These are phyloP conservation scores for Scutellaria baicalensis DNA, from an alignment of 257 asterid genomes.

Conservation along the genomic window DNA sequence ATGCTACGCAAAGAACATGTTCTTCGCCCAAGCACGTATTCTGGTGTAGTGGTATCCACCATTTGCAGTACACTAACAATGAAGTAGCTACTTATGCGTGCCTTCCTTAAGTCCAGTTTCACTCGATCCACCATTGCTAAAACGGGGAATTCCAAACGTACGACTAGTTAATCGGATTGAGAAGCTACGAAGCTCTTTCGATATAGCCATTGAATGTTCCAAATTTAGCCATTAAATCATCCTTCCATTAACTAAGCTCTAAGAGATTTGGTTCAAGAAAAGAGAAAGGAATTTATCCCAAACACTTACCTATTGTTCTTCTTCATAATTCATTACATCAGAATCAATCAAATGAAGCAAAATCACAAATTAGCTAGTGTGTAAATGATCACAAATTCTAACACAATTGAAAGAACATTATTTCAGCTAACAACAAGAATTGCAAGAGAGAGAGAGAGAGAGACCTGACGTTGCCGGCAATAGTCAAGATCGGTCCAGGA, in stretches of 20 bases:
- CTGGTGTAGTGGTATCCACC: not conserved
- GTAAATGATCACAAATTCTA: too few species aligned
- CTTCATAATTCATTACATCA: not conserved
- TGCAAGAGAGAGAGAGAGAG: not conserved
- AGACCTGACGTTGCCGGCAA: conserved; percentile 72
- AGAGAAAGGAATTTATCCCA: not conserved
- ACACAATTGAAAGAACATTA: not conserved
- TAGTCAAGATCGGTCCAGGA: conserved; percentile 87
- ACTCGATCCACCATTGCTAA: too few species aligned
- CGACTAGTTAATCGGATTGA: not conserved
- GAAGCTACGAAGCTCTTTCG: not conserved
- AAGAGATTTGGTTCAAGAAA: not conserved
- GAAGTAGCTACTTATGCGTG: conserved; percentile 1
- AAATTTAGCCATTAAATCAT: not conserved
- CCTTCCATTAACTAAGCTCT: not conserved
- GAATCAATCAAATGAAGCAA: not conserved
- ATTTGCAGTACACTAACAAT: not conserved
- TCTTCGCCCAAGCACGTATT: not conserved
- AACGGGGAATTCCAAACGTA: not conserved
- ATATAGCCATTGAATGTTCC: not conserved
- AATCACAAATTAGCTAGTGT: too few species aligned
- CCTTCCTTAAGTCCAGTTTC: too few species aligned
- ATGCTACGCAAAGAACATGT: not conserved
- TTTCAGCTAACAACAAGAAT: not conserved
- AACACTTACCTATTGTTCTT: too few species aligned